Evolutionary conservation across 2,329 filamentous ascomycete genomes (phyloP), one percentile per base, ranked within the genome.

Genomic region (Periconia sp.): DNA sequence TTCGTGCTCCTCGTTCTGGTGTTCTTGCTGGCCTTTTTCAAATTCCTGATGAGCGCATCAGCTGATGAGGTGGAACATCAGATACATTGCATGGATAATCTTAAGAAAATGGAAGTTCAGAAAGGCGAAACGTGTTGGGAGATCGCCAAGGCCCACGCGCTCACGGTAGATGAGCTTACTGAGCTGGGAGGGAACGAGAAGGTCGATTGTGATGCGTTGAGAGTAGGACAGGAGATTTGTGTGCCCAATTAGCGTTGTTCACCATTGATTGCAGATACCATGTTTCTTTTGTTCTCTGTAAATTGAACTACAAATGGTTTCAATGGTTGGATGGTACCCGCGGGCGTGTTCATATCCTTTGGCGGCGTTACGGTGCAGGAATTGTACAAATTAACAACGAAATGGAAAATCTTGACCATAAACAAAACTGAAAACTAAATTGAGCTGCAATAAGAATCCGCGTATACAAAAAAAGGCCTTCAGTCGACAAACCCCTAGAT

Each of bases 1-100:
- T 85, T 85, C 69, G 82, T 81, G 50, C 68, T 85, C 55, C 66
- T 85, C 35, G 74, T 83, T 49, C 73, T 81, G 3, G 61, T 84
- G 15, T 80, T 78, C 54, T 67, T 85, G 45, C 62, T 85, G 33
- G 64, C 77, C 17, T 60, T 85, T 42, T 66, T 73, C 45, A 57
- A 58, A 42, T 59, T 65, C 17, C 33, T 69, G 10, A 52, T 56
- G 45, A 41, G 47, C 23, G 50, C 45, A 17, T 49, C 33, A 7
- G 44, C 52, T 55, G 54, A 77, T 43, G 41, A 52, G 15, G 47
- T 75, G 11, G 17, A 9, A 11, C 37, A 37, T 44, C 56, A 64
- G 55, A 45, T 57, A 55, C 47, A 61, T 45, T 68, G 65, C 60
- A 53, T 40, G 48, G 47, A 64, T 47, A 71, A 71, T 44, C 63